Evolutionary conservation across 805 yeast species (phyloP).

Genomic region (Ogataea salicorniae): DNA sequence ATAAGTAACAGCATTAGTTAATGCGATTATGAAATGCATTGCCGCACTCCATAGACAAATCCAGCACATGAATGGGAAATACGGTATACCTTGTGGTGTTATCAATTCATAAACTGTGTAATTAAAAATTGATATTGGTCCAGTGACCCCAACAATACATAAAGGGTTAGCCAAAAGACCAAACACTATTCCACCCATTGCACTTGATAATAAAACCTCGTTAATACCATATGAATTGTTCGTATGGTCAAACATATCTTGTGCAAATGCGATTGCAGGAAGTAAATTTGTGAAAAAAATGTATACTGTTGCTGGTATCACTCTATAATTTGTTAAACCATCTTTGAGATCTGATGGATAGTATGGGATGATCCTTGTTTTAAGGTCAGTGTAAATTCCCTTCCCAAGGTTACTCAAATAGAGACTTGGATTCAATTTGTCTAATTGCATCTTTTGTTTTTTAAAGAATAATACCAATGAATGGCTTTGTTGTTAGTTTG

Average conservation of each 20-base stretch:
- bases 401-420: slow-evolving; percentile 31
- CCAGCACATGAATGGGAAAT: slow-evolving; percentile 95
- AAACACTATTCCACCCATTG: slow-evolving; percentile 84
- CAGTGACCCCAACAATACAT: slow-evolving; percentile 95
- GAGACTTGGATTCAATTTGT: slow-evolving; percentile 2
- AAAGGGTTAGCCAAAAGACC: slow-evolving; percentile 90
- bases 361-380: slow-evolving; percentile 49
- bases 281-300: slow-evolving; percentile 85
- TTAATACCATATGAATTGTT: slow-evolving; percentile 84
- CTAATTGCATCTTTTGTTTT: no score
- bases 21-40: slow-evolving; percentile 69
- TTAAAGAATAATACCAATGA: no score
- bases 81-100: slow-evolving; percentile 45
- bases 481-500: no score
- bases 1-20: slow-evolving; percentile 60
- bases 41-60: slow-evolving; percentile 86
- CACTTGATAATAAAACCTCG: slow-evolving; percentile 78
- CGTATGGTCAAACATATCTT: slow-evolving; percentile 93
- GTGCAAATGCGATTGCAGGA: slow-evolving; percentile 95
- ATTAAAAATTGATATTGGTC: slow-evolving; percentile 89
- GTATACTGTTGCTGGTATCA: slow-evolving; percentile 75
- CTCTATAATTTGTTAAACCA: slow-evolving; percentile 74
- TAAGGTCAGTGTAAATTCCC: slow-evolving; percentile 53
- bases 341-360: slow-evolving; percentile 79
- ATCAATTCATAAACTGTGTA: slow-evolving; percentile 81